Percentiles rank a stretch among this genome's conserved stretches.
Evolutionary conservation across 148 eudicot species (phyloP).

Genomic region (Chenopodium formosanum): DNA sequence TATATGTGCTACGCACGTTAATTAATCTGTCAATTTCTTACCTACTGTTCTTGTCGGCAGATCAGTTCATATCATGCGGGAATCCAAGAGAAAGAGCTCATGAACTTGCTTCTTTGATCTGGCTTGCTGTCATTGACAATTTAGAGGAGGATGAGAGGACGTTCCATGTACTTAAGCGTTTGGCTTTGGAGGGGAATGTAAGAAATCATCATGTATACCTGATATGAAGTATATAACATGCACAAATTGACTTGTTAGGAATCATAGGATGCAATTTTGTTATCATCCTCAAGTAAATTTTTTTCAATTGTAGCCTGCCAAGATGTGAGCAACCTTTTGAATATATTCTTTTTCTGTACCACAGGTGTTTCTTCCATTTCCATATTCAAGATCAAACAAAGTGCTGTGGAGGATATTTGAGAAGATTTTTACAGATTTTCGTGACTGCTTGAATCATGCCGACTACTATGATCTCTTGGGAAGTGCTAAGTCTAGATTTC

Average conservation of each 20-base stretch:
- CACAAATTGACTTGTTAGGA: background rate
- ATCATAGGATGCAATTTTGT: background rate
- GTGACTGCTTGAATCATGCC: slow-evolving; percentile 53
- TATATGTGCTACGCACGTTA: background rate
- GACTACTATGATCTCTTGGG: slow-evolving; percentile 63
- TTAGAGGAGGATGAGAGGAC: slow-evolving; percentile 60
- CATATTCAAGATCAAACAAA: slow-evolving; percentile 61
- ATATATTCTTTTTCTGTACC: background rate
- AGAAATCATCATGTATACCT: slow-evolving; percentile 22
- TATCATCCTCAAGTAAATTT: background rate
- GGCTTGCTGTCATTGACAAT: slow-evolving; percentile 77
- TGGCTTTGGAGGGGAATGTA: slow-evolving; percentile 64
- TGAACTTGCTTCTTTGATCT: slow-evolving; percentile 66
- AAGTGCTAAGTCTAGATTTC: slow-evolving; percentile 62
- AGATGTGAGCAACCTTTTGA: background rate
- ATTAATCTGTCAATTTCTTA: background rate
- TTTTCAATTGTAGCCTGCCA: background rate
- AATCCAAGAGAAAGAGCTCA: slow-evolving; percentile 55
- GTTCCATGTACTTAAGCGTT: slow-evolving; percentile 59
- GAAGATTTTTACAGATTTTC: slow-evolving; percentile 79
- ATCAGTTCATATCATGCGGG: slow-evolving; percentile 85
- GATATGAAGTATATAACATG: background rate
- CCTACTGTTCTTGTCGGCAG: slow-evolving; percentile 33
- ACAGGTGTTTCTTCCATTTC: slow-evolving; percentile 70
- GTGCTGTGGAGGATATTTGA: slow-evolving; percentile 77